Evolutionary conservation across 371 early-diverging fungal species (phyloP).

Genomic region (Actinomucor elegans): DNA sequence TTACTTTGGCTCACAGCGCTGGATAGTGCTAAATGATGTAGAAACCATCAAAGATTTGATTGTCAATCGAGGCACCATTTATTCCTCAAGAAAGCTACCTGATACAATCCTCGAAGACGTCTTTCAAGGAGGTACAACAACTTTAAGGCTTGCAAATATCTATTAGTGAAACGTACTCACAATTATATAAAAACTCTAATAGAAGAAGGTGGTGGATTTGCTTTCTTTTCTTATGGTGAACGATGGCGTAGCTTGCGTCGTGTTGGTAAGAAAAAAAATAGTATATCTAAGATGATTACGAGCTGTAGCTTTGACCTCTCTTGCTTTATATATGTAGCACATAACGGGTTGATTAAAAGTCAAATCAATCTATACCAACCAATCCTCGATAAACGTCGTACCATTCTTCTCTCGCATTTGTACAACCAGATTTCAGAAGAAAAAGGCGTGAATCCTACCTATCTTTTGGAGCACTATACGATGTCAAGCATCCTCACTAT

Average conservation of each 20-base stretch:
- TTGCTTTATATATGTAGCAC: not conserved
- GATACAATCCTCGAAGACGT: constrained; percentile 31
- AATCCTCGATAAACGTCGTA: constrained; percentile 11
- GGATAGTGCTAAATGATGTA: constrained; percentile 43
- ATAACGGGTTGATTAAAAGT: not conserved
- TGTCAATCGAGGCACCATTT: constrained; percentile 36
- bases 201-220: constrained; percentile 50
- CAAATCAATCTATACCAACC: not conserved
- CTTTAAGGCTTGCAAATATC: no score
- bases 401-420: constrained; percentile 15
- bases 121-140: constrained; percentile 38
- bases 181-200: not conserved
- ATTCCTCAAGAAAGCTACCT: constrained; percentile 46
- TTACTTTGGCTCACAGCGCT: constrained; percentile 37
- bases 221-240: constrained; percentile 45
- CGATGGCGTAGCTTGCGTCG: constrained; percentile 43
- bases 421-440: constrained; percentile 5
- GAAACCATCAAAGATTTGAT: constrained; percentile 39
- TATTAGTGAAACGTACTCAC: not conserved
- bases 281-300: no score
- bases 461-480: constrained; percentile 41
- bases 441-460: constrained; percentile 13
- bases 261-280: constrained; percentile 27
- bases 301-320: no score
- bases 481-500: constrained; percentile 46